phyloP scores from a whole-genome alignment of 2,329 filamentous ascomycete genomes.

The Chrysoporthe puriensis region DNA sequence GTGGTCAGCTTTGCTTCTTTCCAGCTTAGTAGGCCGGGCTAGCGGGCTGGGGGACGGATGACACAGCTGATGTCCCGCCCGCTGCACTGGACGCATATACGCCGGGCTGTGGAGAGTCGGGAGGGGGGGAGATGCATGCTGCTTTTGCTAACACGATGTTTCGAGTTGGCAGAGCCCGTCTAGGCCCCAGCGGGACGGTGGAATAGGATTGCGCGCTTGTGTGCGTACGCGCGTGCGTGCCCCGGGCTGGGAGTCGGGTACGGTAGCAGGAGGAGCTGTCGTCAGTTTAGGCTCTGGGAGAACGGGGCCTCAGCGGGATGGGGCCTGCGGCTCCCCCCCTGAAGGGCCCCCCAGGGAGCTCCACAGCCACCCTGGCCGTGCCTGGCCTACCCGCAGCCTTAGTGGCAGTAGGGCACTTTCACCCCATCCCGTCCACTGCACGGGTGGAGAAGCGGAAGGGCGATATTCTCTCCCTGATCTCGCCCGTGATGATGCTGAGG shows the following conservation, averaged over 20 bases:
- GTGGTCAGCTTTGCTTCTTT: slow-evolving; percentile 3
- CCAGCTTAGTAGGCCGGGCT: slow-evolving; percentile 8
- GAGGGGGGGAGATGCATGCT: neutral
- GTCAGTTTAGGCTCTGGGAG: slow-evolving; percentile 21
- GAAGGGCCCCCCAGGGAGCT: too few relatives aligned
- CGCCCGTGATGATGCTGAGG: too few relatives aligned
- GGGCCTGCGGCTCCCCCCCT: too few relatives aligned
- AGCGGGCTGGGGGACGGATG: neutral
- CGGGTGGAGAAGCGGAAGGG: too few relatives aligned
- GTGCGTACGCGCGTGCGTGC: neutral
- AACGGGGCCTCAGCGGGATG: too few relatives aligned
- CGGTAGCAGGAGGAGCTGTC: slow-evolving; percentile 23
- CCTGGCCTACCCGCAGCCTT: too few relatives aligned
- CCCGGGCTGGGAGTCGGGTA: slow-evolving; percentile 13
- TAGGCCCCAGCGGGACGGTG: too few relatives aligned
- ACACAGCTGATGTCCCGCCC: neutral
- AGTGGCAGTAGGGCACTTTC: too few relatives aligned
- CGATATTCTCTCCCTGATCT: too few relatives aligned
- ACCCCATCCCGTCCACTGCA: too few relatives aligned
- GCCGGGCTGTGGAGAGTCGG: neutral
- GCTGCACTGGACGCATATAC: neutral
- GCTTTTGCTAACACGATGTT: neutral
- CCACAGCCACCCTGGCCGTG: too few relatives aligned
- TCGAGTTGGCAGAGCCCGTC: neutral
- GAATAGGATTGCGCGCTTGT: too few relatives aligned